Evolutionary conservation across 2,329 filamentous ascomycete genomes (phyloP).

Genomic region (Aureobasidium sp.): DNA sequence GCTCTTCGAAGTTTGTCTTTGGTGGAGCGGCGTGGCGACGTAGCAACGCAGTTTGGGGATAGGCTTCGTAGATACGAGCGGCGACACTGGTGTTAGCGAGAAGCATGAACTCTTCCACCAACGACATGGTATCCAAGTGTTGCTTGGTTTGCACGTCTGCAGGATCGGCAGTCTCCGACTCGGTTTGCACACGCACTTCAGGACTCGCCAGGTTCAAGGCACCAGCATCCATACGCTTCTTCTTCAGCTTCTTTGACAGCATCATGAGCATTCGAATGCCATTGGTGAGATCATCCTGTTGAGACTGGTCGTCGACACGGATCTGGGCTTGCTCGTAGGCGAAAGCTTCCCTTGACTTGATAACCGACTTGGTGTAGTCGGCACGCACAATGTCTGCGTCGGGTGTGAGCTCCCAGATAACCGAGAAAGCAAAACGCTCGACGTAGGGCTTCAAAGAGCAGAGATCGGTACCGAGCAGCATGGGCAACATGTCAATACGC

Average conservation of each 20-base stretch:
- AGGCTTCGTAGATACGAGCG: slow-evolving; percentile 79
- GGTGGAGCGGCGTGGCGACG: slow-evolving; percentile 88
- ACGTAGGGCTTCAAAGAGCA: slow-evolving; percentile 97
- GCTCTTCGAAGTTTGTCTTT: slow-evolving; percentile 93
- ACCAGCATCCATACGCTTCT: slow-evolving; percentile 94
- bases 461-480: slow-evolving; percentile 88
- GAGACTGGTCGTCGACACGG: slow-evolving; percentile 80
- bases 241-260: slow-evolving; percentile 86
- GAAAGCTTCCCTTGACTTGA: slow-evolving; percentile 92
- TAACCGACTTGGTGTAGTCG: slow-evolving; percentile 96
- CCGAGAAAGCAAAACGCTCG: slow-evolving; percentile 58
- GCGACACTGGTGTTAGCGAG: slow-evolving; percentile 96
- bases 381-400: slow-evolving; percentile 77
- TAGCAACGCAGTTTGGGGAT: slow-evolving; percentile 90
- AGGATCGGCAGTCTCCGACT: slow-evolving; percentile 92
- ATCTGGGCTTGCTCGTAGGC: slow-evolving; percentile 96
- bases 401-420: slow-evolving; percentile 70
- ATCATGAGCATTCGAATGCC: slow-evolving; percentile 82
- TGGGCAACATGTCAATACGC: slow-evolving; percentile 98
- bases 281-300: slow-evolving; percentile 80
- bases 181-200: slow-evolving; percentile 91
- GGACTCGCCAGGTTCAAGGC: slow-evolving; percentile 95
- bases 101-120: slow-evolving; percentile 99
- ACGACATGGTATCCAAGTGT: slow-evolving; percentile 88
- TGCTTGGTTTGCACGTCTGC: slow-evolving; percentile 95